phyloP scores from a whole-genome alignment of 106 monocot species.

The Ottelia alismoides region DNA sequence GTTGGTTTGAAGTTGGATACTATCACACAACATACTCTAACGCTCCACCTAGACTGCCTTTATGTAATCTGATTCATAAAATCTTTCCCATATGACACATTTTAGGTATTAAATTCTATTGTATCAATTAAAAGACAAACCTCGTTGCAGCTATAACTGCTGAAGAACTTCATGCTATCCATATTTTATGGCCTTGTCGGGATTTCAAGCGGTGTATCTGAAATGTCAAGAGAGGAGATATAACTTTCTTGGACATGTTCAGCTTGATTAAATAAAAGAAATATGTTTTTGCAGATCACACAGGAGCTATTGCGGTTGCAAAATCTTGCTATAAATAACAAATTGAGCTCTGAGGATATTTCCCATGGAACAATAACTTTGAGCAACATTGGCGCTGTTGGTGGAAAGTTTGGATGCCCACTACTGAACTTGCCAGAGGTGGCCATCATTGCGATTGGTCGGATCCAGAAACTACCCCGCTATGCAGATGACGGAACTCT shows the following conservation, averaged over 20 bases:
- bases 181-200: too few species aligned
- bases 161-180: too few species aligned
- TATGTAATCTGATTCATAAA: background rate
- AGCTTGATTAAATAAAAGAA: too few species aligned
- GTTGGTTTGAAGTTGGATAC: background rate
- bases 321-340: slow-evolving; percentile 65
- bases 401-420: slow-evolving; percentile 87
- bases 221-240: too few species aligned
- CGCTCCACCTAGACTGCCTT: background rate
- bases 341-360: slow-evolving; percentile 67
- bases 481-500: slow-evolving; percentile 51
- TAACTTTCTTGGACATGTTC: too few species aligned
- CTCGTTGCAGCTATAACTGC: too few species aligned
- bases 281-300: too few species aligned
- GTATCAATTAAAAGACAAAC: too few species aligned
- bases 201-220: too few species aligned
- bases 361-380: slow-evolving; percentile 80
- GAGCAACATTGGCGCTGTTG: slow-evolving; percentile 93
- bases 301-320: slow-evolving; percentile 72
- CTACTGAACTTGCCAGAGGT: slow-evolving; percentile 88
- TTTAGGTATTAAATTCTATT: too few species aligned
- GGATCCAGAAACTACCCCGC: slow-evolving; percentile 74
- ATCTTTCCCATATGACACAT: too few species aligned
- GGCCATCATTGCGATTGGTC: slow-evolving; percentile 84
- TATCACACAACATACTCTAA: background rate